phyloP scores from a whole-genome alignment of 805 yeast species.

The Ogataea dorogensis region DNA sequence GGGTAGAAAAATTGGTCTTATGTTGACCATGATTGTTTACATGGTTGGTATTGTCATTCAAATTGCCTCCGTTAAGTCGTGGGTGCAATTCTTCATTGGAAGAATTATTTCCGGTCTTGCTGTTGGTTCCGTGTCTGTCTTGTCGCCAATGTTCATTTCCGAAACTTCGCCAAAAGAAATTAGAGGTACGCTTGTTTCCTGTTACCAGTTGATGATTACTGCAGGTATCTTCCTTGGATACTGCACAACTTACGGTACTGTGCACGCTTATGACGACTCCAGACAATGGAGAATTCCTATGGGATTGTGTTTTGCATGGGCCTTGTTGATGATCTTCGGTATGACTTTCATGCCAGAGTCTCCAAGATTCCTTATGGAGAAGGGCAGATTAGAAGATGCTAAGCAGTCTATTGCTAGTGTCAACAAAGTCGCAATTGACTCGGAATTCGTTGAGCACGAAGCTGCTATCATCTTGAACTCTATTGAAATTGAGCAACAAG shows the following conservation, averaged over 20 bases:
- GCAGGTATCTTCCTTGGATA: slow-evolving; percentile 71
- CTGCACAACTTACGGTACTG: slow-evolving; percentile 64
- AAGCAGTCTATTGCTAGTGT: slow-evolving; percentile 52
- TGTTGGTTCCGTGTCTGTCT: slow-evolving; percentile 53
- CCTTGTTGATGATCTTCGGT: slow-evolving; percentile 46
- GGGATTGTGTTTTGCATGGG: slow-evolving; percentile 51
- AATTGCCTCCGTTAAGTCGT: slow-evolving; percentile 49
- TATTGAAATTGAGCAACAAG: slow-evolving; percentile 57
- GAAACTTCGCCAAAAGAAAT: slow-evolving; percentile 69
- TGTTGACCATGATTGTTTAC: slow-evolving; percentile 53
- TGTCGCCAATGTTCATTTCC: slow-evolving; percentile 58
- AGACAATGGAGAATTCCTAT: slow-evolving; percentile 70
- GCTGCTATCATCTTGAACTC: slow-evolving; percentile 56
- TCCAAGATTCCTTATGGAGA: slow-evolving; percentile 60
- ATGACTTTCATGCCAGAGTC: slow-evolving; percentile 67
- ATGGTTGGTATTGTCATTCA: slow-evolving; percentile 62
- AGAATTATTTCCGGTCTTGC: slow-evolving; percentile 57
- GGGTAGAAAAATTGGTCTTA: slow-evolving; percentile 61
- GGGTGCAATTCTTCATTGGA: slow-evolving; percentile 68
- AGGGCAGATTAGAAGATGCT: slow-evolving; percentile 51
- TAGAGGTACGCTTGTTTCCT: slow-evolving; percentile 69
- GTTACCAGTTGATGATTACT: slow-evolving; percentile 69
- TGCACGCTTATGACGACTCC: slow-evolving; percentile 45
- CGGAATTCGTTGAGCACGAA: slow-evolving; percentile 54
- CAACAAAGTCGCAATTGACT: slow-evolving; percentile 54